Percentiles rank a stretch among this genome's conserved stretches.
Conservation (phyloP, 805 yeast species). For the Tanozyma kutaoensis region DNA sequence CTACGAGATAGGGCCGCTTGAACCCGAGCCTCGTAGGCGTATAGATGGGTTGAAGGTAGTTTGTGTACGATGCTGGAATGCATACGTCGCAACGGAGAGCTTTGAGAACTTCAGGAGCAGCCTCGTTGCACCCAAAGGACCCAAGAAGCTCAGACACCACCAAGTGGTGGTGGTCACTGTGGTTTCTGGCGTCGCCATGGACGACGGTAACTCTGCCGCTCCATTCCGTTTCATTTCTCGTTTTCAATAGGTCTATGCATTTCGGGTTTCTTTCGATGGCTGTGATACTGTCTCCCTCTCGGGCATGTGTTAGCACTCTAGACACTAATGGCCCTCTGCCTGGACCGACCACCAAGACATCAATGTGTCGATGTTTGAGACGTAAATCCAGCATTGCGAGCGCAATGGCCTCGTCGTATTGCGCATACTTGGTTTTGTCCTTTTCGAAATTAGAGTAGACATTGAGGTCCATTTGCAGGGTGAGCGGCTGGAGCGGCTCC, state of each 20-base stretch:
- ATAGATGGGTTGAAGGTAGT: constrained; percentile 58
- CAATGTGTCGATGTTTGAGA: constrained; percentile 1
- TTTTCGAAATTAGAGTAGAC: constrained; percentile 61
- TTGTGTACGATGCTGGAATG: constrained; percentile 37
- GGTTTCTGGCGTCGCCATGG: constrained; percentile 41
- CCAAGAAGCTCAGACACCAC: constrained; percentile 78
- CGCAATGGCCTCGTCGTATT: constrained; percentile 52
- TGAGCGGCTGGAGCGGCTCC: constrained; percentile 64
- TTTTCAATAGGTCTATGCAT: constrained; percentile 38
- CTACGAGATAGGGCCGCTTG: constrained; percentile 6
- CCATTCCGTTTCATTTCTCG: constrained; percentile 43
- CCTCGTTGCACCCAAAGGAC: constrained; percentile 88
- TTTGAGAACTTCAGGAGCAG: no score
- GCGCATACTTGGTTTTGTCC: constrained; percentile 56
- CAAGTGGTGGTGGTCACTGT: constrained; percentile 6
- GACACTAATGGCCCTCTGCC: constrained; percentile 79
- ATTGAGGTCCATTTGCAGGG: constrained; percentile 38
- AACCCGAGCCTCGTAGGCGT: constrained; percentile 29
- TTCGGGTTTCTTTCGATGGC: constrained; percentile 66
- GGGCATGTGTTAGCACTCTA: constrained; percentile 8
- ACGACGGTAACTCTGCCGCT: constrained; percentile 34
- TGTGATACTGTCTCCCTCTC: constrained; percentile 4
- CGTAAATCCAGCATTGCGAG: constrained; percentile 29
- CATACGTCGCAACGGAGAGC: no score
- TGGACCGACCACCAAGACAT: constrained; percentile 64